Percentiles rank a stretch among this genome's conserved stretches.
Evolutionary conservation across 2,329 filamentous ascomycete genomes (phyloP).

Genomic region (Paraphoma sp.): DNA sequence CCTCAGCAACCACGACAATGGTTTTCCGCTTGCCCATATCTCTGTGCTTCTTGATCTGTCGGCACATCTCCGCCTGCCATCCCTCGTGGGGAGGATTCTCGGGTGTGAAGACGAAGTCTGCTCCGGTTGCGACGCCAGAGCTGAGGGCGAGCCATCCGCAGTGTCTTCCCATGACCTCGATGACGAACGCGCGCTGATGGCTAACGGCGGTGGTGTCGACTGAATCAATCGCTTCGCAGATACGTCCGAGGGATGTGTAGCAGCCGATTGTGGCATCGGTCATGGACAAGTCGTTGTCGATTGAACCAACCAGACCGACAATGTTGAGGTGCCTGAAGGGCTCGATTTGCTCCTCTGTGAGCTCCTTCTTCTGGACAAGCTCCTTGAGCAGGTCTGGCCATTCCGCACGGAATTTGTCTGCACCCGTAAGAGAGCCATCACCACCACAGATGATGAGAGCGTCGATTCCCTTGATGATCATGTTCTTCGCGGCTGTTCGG

Average conservation of each 20-base stretch:
- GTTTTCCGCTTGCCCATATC: slow-evolving; percentile 92
- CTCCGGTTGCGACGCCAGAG: slow-evolving; percentile 91
- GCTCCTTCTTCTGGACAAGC: slow-evolving; percentile 75
- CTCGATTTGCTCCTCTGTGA: slow-evolving; percentile 73
- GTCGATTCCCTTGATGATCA: slow-evolving; percentile 91
- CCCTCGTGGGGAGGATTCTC: slow-evolving; percentile 87
- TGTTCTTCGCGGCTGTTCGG: slow-evolving; percentile 87
- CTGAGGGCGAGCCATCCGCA: slow-evolving; percentile 98
- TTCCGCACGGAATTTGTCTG: slow-evolving; percentile 89
- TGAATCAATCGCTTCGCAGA: slow-evolving; percentile 95
- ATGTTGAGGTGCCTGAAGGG: slow-evolving; percentile 92
- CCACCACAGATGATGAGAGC: slow-evolving; percentile 96
- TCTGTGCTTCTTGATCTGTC: slow-evolving; percentile 69
- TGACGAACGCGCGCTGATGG: slow-evolving; percentile 94
- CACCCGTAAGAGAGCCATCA: slow-evolving; percentile 88
- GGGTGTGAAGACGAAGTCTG: slow-evolving; percentile 96
- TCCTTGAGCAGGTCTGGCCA: slow-evolving; percentile 90
- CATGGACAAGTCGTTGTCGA: slow-evolving; percentile 97
- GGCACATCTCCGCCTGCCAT: slow-evolving; percentile 68
- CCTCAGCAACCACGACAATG: slow-evolving; percentile 97
- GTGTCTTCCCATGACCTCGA: slow-evolving; percentile 95
- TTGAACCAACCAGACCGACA: slow-evolving; percentile 93
- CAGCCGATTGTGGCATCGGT: slow-evolving; percentile 98
- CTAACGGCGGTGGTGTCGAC: slow-evolving; percentile 95
- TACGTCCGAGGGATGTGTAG: slow-evolving; percentile 90